These are phyloP conservation scores for Fonsecaea erecta DNA, from an alignment of 2,329 filamentous ascomycete genomes.

Conservation along the genomic window DNA sequence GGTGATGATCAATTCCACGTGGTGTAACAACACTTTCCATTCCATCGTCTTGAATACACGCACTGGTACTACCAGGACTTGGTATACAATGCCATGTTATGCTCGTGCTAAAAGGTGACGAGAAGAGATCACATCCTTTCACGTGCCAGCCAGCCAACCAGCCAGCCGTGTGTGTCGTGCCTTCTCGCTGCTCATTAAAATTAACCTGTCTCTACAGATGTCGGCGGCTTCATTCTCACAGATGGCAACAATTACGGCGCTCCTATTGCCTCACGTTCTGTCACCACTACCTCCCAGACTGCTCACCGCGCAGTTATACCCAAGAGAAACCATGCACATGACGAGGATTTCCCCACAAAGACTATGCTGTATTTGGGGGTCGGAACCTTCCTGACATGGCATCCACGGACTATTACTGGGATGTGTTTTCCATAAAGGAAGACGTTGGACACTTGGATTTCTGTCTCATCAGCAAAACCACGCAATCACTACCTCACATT, in stretches of 20 bases:
- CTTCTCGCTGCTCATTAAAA: neutral
- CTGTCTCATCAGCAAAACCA: neutral
- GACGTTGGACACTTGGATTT: neutral
- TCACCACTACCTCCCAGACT: neutral
- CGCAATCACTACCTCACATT: neutral
- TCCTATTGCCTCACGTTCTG: neutral
- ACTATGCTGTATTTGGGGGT: neutral
- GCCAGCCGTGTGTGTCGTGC: neutral
- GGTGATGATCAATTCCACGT: neutral
- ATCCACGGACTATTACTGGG: neutral
- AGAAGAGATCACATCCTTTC: neutral
- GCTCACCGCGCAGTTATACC: neutral
- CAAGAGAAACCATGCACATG: neutral
- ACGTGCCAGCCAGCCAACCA: too few species aligned
- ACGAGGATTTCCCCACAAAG: neutral
- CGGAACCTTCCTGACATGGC: neutral
- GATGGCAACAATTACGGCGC: neutral
- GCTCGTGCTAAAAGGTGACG: neutral
- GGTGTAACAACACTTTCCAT: neutral
- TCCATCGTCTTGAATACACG: neutral
- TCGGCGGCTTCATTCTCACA: neutral
- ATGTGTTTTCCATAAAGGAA: neutral
- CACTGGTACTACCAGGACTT: neutral
- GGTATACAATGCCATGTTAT: neutral
- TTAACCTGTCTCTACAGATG: neutral